Evolutionary conservation across 352 stramenopile genomes (phyloP).

Genomic region (Globisporangium camurandrum): DNA sequence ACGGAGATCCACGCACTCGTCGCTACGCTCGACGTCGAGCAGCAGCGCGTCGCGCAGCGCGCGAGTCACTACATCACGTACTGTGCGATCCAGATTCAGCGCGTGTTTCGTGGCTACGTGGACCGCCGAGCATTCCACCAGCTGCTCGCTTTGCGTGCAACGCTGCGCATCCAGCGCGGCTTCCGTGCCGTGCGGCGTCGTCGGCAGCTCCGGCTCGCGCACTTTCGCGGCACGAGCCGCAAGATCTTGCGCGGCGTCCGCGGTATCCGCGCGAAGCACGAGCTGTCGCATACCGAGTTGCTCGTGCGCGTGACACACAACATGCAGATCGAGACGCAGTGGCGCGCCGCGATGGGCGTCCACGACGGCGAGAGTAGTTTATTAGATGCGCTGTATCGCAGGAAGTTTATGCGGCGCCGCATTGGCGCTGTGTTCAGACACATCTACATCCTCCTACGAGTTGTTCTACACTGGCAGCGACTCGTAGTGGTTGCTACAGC

Average conservation of each 20-base stretch:
- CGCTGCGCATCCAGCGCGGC: conserved; percentile 35
- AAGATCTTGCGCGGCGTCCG: conserved; percentile 50
- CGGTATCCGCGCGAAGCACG: conserved; percentile 23
- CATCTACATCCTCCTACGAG: conserved; percentile 17
- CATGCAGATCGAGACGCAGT: conserved; percentile 58
- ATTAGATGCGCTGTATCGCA: conserved; percentile 49
- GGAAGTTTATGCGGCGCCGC: conserved; percentile 44
- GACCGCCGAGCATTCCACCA: conserved; percentile 45
- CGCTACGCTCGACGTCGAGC: conserved; percentile 17
- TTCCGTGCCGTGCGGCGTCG: conserved; percentile 30
- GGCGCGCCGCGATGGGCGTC: conserved; percentile 55
- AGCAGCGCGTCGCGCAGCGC: conserved; percentile 13
- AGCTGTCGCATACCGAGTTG: conserved; percentile 44
- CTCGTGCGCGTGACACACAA: conserved; percentile 49
- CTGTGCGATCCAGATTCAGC: conserved; percentile 67
- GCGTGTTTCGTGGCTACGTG: conserved; percentile 77
- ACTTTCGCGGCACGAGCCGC: conserved; percentile 30
- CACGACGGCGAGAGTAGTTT: conserved; percentile 43
- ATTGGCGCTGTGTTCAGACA: conserved; percentile 26
- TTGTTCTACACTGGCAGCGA: conserved; percentile 27
- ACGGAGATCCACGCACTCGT: conserved; percentile 17
- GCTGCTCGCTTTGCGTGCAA: conserved; percentile 25
- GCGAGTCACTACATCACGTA: conserved; percentile 27
- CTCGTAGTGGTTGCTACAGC: conserved; percentile 13
- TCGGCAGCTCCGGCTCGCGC: conserved; percentile 18